A percentile compares a stretch with the other conserved stretches of the same genome.
These are phyloP conservation scores for Penicillium sp. DNA, from an alignment of 2,329 filamentous ascomycete genomes.

Conservation along the genomic window DNA sequence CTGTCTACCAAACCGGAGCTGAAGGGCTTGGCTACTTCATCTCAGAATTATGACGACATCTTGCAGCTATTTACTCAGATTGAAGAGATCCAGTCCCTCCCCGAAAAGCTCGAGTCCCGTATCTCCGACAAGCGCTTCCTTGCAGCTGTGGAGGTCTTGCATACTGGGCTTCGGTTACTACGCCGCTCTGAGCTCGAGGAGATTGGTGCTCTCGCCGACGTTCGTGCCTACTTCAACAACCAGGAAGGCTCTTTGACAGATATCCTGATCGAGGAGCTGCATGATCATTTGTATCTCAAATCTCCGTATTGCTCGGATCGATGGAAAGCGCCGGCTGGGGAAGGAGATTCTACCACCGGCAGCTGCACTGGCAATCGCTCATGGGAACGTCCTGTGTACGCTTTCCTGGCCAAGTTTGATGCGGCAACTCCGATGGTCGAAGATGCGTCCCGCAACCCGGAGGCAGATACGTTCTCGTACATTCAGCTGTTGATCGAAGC, in stretches of 20 bases:
- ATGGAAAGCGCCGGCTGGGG: constrained; percentile 72
- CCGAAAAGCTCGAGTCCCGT: constrained; percentile 87
- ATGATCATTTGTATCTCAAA: constrained; percentile 96
- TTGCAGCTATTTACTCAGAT: constrained; percentile 80
- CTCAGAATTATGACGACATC: constrained; percentile 87
- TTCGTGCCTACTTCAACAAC: constrained; percentile 85
- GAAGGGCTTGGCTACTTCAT: constrained; percentile 82
- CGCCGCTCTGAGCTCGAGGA: constrained; percentile 85
- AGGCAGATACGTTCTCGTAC: constrained; percentile 94
- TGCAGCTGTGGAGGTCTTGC: constrained; percentile 86
- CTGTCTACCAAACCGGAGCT: constrained; percentile 86
- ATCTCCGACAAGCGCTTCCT: constrained; percentile 97
- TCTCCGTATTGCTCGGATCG: constrained; percentile 96
- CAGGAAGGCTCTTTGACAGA: constrained; percentile 92
- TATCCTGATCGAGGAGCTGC: constrained; percentile 93
- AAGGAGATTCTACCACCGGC: constrained; percentile 34
- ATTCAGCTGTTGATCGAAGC: constrained; percentile 85
- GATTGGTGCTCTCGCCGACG: constrained; percentile 83
- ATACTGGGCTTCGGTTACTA: constrained; percentile 80
- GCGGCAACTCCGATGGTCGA: constrained; percentile 66
- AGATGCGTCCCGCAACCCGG: constrained; percentile 89
- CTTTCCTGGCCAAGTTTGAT: constrained; percentile 60
- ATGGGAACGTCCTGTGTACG: constrained; percentile 58
- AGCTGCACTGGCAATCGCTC: constrained; percentile 37
- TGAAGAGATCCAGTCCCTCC: constrained; percentile 84